These are phyloP conservation scores for Candida xyloterini DNA, from an alignment of 805 yeast genomes.

Conservation along the genomic window DNA sequence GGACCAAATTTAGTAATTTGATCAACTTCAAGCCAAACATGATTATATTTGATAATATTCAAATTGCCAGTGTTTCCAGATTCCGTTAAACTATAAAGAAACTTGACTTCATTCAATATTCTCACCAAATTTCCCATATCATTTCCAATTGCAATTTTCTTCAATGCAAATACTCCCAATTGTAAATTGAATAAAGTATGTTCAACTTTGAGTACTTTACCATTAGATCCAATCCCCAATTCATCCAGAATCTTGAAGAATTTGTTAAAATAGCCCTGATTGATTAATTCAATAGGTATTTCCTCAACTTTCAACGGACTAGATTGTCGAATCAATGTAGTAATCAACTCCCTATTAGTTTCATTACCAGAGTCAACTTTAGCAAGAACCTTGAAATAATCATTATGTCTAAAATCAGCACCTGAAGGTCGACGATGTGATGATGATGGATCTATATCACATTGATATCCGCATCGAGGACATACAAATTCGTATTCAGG, in stretches of 20 bases:
- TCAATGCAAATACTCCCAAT: constrained; percentile 79
- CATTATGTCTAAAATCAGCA: constrained; percentile 23
- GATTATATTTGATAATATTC: constrained; percentile 80
- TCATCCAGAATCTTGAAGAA: constrained; percentile 61
- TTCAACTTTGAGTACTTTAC: constrained; percentile 79
- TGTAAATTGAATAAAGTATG: constrained; percentile 71
- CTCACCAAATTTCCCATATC: constrained; percentile 64
- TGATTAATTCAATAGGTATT: constrained; percentile 49
- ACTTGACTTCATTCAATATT: constrained; percentile 74
- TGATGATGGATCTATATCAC: constrained; percentile 10
- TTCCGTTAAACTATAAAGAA: constrained; percentile 53
- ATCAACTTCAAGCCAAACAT: constrained; percentile 85
- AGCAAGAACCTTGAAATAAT: constrained; percentile 29
- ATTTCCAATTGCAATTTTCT: constrained; percentile 81
- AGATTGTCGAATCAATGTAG: constrained; percentile 14
- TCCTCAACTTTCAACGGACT: constrained; percentile 8
- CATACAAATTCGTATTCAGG: constrained; percentile 23
- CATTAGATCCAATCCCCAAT: constrained; percentile 82
- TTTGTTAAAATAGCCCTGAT: constrained; percentile 76
- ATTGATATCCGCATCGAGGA: constrained; percentile 29
- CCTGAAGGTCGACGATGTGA: constrained; percentile 3
- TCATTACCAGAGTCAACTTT: constrained; percentile 21
- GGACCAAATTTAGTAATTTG: constrained; percentile 51
- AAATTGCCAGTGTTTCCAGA: constrained; percentile 29
- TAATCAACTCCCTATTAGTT: constrained; percentile 19